These are phyloP conservation scores for Leucocoprinus sp. DNA, from an alignment of 768 basidiomycete species.

Conservation along the genomic window DNA sequence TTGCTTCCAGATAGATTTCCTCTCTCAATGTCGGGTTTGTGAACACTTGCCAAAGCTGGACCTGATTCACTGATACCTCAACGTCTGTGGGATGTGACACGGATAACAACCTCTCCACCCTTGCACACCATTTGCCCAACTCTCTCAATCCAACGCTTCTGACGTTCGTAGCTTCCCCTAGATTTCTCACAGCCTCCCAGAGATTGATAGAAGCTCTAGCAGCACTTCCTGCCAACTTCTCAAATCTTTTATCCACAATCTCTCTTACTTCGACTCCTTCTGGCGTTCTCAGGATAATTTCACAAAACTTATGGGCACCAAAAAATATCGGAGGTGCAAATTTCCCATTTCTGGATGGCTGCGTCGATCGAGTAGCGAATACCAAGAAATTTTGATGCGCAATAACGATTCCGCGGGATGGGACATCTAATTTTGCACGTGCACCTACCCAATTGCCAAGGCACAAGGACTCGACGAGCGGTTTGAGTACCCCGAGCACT, in stretches of 20 bases:
- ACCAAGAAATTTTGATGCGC: conserved; percentile 78
- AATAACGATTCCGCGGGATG: conserved; percentile 63
- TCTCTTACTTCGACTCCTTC: conserved; percentile 54
- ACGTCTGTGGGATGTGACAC: conserved; percentile 36
- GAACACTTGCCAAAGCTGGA: conserved; percentile 39
- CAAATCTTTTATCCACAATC: conserved; percentile 66
- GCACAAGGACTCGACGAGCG: conserved; percentile 68
- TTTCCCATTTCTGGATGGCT: conserved; percentile 34
- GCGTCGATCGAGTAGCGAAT: conserved; percentile 79
- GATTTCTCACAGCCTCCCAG: conserved; percentile 55
- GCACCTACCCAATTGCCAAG: conserved; percentile 70
- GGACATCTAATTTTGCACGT: conserved; percentile 59
- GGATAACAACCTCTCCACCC: conserved; percentile 59
- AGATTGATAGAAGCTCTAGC: conserved; percentile 49
- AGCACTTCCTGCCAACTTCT: conserved; percentile 42
- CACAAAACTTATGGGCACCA: conserved; percentile 77
- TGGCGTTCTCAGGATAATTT: conserved; percentile 57
- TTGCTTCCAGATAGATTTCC: conserved; percentile 80
- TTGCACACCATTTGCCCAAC: conserved; percentile 73
- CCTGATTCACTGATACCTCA: conserved; percentile 19
- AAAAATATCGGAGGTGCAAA: conserved; percentile 66
- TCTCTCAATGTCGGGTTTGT: conserved; percentile 74
- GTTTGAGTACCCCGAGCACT: conserved; percentile 80
- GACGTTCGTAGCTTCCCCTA: conserved; percentile 44
- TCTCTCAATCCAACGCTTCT: conserved; percentile 70